Percentiles rank a stretch among this genome's conserved stretches.
Evolutionary conservation across 2,329 filamentous ascomycete species (phyloP).

Genomic region (Claviceps capensis): DNA sequence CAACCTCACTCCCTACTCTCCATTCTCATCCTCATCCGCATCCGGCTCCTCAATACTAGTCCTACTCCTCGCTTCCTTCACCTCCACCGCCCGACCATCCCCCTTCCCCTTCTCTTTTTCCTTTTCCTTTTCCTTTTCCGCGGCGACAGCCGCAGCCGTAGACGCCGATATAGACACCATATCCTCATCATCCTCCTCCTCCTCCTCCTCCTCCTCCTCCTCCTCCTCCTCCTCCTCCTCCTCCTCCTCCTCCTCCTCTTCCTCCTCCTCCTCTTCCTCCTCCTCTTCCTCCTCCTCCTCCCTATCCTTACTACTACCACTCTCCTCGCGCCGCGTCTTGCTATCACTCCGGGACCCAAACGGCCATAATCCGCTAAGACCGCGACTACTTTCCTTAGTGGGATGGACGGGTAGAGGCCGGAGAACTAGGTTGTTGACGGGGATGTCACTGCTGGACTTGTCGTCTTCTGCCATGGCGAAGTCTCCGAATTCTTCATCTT

Average conservation of each 20-base stretch:
- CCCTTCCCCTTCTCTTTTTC: conserved; percentile 8
- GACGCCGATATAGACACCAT: background rate
- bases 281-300: conserved; percentile 3
- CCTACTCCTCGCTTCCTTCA: conserved; percentile 37
- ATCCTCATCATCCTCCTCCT: conserved; percentile 1
- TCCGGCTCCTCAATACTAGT: conserved; percentile 48
- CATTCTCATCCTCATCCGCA: conserved; percentile 36
- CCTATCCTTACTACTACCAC: conserved; percentile 13
- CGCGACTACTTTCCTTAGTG: conserved; percentile 24
- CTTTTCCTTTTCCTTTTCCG: conserved; percentile 14
- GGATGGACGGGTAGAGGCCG: conserved; percentile 43
- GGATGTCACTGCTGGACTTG: conserved; percentile 12
- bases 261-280: background rate
- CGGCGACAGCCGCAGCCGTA: too few species aligned
- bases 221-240: background rate
- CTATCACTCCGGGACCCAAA: conserved; percentile 31
- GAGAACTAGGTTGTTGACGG: conserved; percentile 32
- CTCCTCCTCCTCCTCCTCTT: conserved; percentile 3
- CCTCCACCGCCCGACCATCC: conserved; percentile 34
- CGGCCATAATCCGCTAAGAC: conserved; percentile 43
- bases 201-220: conserved; percentile 5
- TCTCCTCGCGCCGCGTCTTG: conserved; percentile 15
- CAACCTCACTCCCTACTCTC: background rate
- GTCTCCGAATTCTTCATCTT: conserved; percentile 55
- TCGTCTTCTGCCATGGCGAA: conserved; percentile 50